Evolutionary conservation across 2,329 filamentous ascomycete species (phyloP), one percentile per base, ranked within the genome.

Genomic region (Plenodomus tracheiphilus): DNA sequence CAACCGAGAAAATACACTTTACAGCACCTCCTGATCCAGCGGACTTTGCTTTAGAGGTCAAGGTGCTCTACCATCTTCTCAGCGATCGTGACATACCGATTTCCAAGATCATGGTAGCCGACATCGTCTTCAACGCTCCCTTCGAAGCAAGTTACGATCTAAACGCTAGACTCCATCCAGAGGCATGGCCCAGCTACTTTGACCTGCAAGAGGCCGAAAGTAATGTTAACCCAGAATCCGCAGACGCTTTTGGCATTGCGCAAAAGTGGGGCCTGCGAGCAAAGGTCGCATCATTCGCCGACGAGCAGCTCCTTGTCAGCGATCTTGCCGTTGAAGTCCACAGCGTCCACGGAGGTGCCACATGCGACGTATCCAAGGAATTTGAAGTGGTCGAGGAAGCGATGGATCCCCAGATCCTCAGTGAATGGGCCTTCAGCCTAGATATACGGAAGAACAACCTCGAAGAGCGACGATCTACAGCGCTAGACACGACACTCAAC

Each of bases 81-180:
- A 88, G 89, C 5, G 92, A 97, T 66, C 77, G 85, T 0, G 87
- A 88, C 42, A 96, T 91, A 1, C 86, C 87, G 1, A 87, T 97
- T 34, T 84, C 86, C 32, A 93, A 95, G 70, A 83, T 81, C 2
- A 75, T 87, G 18, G 79, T 84, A 1, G 80, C 88, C 34, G 85
- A 87, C 44, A 71, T 97, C 4, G 82, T 85, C 32, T 81, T 97
- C 46, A 84, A 90, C 45, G 86, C 85, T 41, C 91, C 93, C 0
- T 97, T 99, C 62, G 91, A 96, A 73, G 89, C 91, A 15, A 94
- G 89, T 64, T 97, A 96, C 70, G 90, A 95, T 54, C 84, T 97
- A 53, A 80, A 86, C 11, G 91, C 94, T 10, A 83, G 88, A 9
- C 78, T 96, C 3, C 88, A 97, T 69, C 72, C 81, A 0, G 86